Conservation (phyloP, 805 yeast genomes). For the Pichia gijzeniarum region DNA sequence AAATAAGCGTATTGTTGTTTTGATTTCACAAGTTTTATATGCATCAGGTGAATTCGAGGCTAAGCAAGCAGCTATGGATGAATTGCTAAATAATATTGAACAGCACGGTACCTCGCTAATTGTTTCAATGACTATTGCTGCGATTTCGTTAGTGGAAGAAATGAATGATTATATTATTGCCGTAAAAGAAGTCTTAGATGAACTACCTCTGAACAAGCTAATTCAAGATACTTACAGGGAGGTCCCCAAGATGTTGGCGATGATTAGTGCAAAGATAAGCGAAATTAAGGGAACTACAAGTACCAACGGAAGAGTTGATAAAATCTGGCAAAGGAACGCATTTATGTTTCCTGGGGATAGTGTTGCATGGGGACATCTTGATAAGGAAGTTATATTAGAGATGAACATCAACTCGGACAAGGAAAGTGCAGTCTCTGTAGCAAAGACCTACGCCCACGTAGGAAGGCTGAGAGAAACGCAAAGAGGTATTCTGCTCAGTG, state of each 20-base stretch:
- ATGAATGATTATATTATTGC: slow-evolving; percentile 49
- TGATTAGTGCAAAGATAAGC: slow-evolving; percentile 40
- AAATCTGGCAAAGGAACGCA: slow-evolving; percentile 63
- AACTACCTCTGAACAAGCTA: slow-evolving; percentile 38
- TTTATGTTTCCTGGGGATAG: slow-evolving; percentile 67
- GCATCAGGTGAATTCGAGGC: slow-evolving; percentile 73
- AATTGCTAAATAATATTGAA: slow-evolving; percentile 60
- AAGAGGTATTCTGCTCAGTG: slow-evolving; percentile 55
- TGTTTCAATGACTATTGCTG: slow-evolving; percentile 71
- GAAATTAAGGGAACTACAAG: not conserved
- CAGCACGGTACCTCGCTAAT: slow-evolving; percentile 58
- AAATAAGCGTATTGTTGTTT: slow-evolving; percentile 59
- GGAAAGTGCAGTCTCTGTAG: slow-evolving; percentile 44
- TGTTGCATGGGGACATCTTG: slow-evolving; percentile 63
- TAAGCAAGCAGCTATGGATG: slow-evolving; percentile 78
- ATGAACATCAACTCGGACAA: slow-evolving; percentile 49
- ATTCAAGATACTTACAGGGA: slow-evolving; percentile 45
- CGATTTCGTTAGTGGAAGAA: slow-evolving; percentile 63
- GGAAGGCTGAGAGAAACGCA: slow-evolving; percentile 53
- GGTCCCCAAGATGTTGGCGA: slow-evolving; percentile 53
- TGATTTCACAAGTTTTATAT: slow-evolving; percentile 74
- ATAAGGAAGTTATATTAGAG: slow-evolving; percentile 47
- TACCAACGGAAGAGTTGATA: slow-evolving; percentile 4
- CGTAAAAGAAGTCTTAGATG: slow-evolving; percentile 60
- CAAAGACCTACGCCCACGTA: slow-evolving; percentile 43